These are phyloP conservation scores for Quercus lobata DNA, from an alignment of 331 rosid species.

Conservation along the genomic window DNA sequence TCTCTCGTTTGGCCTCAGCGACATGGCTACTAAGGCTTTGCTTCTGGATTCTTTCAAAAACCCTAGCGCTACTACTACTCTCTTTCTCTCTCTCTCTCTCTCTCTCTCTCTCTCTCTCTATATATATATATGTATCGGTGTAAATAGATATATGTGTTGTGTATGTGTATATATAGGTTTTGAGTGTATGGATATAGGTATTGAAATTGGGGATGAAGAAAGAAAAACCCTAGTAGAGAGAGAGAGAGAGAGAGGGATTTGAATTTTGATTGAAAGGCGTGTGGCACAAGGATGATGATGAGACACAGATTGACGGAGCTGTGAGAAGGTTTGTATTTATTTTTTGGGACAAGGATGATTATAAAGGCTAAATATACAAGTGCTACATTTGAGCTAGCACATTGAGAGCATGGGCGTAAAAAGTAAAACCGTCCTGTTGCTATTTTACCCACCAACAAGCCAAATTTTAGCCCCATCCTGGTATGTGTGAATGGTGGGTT, in stretches of 20 bases:
- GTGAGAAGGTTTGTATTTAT: not conserved
- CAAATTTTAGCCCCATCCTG: too few relatives aligned
- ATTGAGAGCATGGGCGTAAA: too few relatives aligned
- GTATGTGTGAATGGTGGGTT: too few relatives aligned
- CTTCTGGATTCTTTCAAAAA: not conserved
- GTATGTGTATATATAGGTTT: not conserved
- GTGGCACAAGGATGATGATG: not conserved
- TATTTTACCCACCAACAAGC: too few relatives aligned
- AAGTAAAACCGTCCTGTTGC: too few relatives aligned
- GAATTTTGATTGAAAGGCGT: not conserved
- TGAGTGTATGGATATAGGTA: not conserved
- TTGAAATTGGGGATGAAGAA: not conserved
- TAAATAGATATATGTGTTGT: not conserved
- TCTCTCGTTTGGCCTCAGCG: constrained; percentile 80
- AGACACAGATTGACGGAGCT: too few relatives aligned
- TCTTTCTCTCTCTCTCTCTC: too few relatives aligned
- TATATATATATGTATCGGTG: not conserved
- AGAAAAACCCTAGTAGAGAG: not conserved
- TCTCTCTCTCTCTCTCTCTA: too few relatives aligned
- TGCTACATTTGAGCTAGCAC: too few relatives aligned
- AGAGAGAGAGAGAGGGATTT: not conserved
- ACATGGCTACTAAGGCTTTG: constrained; percentile 36
- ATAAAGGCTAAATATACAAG: too few relatives aligned
- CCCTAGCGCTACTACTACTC: not conserved
- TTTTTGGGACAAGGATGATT: not conserved